Conservation (phyloP, 2,329 filamentous ascomycete genomes). For the Phaeosphaeriaceae sp. region DNA sequence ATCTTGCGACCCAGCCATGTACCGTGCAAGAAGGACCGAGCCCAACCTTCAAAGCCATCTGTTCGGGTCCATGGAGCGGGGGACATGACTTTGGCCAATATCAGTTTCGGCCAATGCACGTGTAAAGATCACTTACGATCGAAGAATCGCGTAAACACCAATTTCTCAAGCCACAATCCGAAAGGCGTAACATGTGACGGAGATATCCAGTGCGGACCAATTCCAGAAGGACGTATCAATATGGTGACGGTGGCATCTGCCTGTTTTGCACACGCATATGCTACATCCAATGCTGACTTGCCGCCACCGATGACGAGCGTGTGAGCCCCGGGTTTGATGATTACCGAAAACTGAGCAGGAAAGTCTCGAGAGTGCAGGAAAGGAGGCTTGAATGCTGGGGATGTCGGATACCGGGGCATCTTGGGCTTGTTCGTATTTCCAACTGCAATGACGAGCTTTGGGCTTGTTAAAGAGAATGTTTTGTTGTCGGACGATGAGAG, state of each 20-base stretch:
- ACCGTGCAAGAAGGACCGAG: constrained; percentile 64
- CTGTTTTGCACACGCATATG: constrained; percentile 62
- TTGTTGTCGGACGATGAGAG: constrained; percentile 19
- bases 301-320: constrained; percentile 65
- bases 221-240: constrained; percentile 65
- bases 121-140: constrained; percentile 52
- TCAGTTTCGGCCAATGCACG: not conserved
- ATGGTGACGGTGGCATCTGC: constrained; percentile 59
- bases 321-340: constrained; percentile 43
- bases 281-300: constrained; percentile 70
- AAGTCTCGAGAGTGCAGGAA: constrained; percentile 68
- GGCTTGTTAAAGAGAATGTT: constrained; percentile 39
- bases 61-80: constrained; percentile 75
- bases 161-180: constrained; percentile 72
- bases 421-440: constrained; percentile 66
- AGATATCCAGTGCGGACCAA: constrained; percentile 67
- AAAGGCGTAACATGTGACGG: constrained; percentile 70
- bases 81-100: constrained; percentile 61
- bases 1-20: constrained; percentile 64
- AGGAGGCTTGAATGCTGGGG: constrained; percentile 58
- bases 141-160: constrained; percentile 70
- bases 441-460: constrained; percentile 67
- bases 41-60: constrained; percentile 63
- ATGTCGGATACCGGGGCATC: constrained; percentile 60
- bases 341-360: constrained; percentile 45